Percentiles rank a stretch among this genome's conserved stretches.
phyloP scores from a whole-genome alignment of 106 monocot genomes.

The Allium cepa region DNA sequence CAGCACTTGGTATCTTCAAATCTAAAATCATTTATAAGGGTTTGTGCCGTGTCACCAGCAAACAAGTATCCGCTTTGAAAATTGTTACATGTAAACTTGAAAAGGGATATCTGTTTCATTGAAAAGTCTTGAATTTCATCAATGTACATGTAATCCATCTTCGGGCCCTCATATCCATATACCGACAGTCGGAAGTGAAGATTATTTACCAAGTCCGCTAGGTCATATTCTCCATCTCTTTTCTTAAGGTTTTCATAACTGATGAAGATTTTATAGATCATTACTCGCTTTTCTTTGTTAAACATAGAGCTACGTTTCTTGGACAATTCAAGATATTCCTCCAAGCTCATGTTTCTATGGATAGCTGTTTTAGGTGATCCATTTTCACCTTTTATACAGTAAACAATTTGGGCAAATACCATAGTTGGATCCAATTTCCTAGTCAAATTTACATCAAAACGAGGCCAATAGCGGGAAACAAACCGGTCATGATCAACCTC shows the following conservation, averaged over 20 bases:
- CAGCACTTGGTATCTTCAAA: constrained; percentile 60
- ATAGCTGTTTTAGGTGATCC: neutral
- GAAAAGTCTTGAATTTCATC: constrained; percentile 83
- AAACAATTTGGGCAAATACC: constrained; percentile 62
- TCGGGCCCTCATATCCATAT: constrained; percentile 11
- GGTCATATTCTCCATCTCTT: constrained; percentile 42
- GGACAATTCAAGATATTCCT: constrained; percentile 37
- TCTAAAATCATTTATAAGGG: constrained; percentile 59
- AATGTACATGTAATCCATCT: constrained; percentile 59
- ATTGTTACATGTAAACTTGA: constrained; percentile 48
- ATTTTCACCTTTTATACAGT: constrained; percentile 54
- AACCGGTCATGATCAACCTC: constrained; percentile 58
- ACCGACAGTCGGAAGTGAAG: constrained; percentile 27
- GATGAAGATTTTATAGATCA: constrained; percentile 52
- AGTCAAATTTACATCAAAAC: constrained; percentile 38
- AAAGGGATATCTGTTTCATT: constrained; percentile 47
- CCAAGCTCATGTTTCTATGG: constrained; percentile 14
- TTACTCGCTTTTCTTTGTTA: constrained; percentile 10
- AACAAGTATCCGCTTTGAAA: constrained; percentile 51
- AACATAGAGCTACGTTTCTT: constrained; percentile 31
- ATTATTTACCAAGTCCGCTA: constrained; percentile 57
- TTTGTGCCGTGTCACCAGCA: constrained; percentile 82
- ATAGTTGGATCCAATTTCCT: constrained; percentile 44
- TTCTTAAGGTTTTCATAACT: constrained; percentile 46
- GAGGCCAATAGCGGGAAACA: constrained; percentile 51